Base-by-base conservation (phyloP, 495 filamentous ascomycete species). In the Hyaloscypha finlandica region DNA sequence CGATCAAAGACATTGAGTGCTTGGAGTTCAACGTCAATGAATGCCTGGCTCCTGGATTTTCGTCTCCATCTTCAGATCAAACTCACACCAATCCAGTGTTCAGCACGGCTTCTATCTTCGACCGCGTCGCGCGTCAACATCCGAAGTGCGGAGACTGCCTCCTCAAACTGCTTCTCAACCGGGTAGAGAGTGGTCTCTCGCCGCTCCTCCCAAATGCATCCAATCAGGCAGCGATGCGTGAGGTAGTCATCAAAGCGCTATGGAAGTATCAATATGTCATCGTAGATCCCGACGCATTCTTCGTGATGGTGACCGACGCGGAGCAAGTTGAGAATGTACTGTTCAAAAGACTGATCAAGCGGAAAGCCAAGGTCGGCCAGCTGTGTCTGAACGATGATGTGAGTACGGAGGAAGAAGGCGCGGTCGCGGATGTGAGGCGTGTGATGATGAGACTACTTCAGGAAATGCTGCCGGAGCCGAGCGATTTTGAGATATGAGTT, bases 301-400 rank as follows among this genome's bases (percentile, higher is more conserved):
- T 81, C 74, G 73, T 77, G 66, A 81, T 81, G 79, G 68, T 81
- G 31, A 80, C 78, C 33, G 79, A 81, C 62, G 75, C 79, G 25
- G 79, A 81, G 69, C 79, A 81, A 59, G 79, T 76, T 3, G 71
- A 79, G 68, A 66, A 80, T 60, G 65, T 81, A 35, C 37, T 66
- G 39, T 68, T 78, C 3, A 75, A 78, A 51, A 72, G 77, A 37
- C 73, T 74, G 52, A 4, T 45, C 6, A 3, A 45, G 3, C 6
- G 14, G 8, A 45, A 45, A 12, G 6, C 6, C 6, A 12, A 45
- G 42, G 42, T 45, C 6, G 42, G 42, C 14, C 42, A 45, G 14
- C 14, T 45, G 42, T 45, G 42, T 12, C 14, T 45, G 42, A 45
- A 45, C 14, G 42, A 45, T 45, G 42, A 45, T 45, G 14, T 45